phyloP scores from a whole-genome alignment of 2,329 filamentous ascomycete genomes.

The Sporothrix protearum region DNA sequence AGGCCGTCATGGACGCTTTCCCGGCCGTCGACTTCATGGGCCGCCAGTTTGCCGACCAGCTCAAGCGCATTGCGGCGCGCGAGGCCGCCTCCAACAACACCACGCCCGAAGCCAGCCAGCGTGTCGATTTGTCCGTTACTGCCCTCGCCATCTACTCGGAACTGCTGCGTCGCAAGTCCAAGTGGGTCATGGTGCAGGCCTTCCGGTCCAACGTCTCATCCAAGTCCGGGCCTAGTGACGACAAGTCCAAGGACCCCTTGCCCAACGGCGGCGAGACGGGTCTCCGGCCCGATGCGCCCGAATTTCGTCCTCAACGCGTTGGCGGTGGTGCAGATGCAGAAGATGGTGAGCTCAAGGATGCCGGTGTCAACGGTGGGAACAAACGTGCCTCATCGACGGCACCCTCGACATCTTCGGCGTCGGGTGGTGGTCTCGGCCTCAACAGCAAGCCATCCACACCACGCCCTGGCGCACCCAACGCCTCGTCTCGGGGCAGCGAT shows the following conservation, averaged over 20 bases:
- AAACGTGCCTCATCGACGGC: background rate
- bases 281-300: constrained; percentile 57
- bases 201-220: constrained; percentile 58
- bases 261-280: constrained; percentile 36
- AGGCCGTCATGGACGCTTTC: constrained; percentile 75
- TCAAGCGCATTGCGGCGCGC: constrained; percentile 63
- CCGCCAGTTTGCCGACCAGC: constrained; percentile 58
- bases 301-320: constrained; percentile 56
- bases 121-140: constrained; percentile 71
- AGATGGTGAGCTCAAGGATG: constrained; percentile 69
- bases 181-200: constrained; percentile 71
- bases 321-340: constrained; percentile 53
- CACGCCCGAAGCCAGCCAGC: constrained; percentile 49
- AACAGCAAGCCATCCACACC: constrained; percentile 33
- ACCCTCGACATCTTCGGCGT: background rate
- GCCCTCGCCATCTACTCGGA: constrained; percentile 69
- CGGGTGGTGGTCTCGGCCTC: constrained; percentile 2
- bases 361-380: constrained; percentile 29
- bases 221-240: constrained; percentile 23
- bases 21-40: constrained; percentile 90
- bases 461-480: constrained; percentile 24
- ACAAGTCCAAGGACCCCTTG: constrained; percentile 23
- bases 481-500: background rate
- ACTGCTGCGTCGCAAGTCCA: constrained; percentile 61
- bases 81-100: constrained; percentile 51